Evolutionary conservation across 768 basidiomycete genomes (phyloP).

Genomic region (Boletus rubropictus): DNA sequence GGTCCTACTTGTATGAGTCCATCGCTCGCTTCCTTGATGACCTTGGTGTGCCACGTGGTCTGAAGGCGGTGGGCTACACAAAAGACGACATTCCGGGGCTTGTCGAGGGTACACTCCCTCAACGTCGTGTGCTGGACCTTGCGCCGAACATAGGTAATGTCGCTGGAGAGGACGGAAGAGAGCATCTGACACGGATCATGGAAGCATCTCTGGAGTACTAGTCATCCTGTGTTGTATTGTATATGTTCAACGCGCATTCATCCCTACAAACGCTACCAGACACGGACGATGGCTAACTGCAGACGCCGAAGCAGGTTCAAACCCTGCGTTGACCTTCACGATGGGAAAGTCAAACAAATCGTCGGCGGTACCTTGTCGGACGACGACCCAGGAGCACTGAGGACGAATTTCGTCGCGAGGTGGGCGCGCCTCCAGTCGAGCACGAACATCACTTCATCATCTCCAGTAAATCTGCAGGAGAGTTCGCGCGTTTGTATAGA

Average conservation of each 20-base stretch:
- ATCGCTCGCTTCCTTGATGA: conserved; percentile 85
- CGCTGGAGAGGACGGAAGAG: conserved; percentile 73
- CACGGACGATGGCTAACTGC: conserved; percentile 17
- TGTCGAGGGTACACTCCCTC: conserved; percentile 89
- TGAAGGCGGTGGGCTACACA: conserved; percentile 76
- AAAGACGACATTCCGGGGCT: conserved; percentile 61
- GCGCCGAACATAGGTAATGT: conserved; percentile 87
- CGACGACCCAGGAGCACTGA: conserved; percentile 48
- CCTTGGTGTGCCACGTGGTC: conserved; percentile 78
- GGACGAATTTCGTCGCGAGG: conserved; percentile 92
- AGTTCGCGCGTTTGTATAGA: conserved; percentile 78
- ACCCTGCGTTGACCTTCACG: conserved; percentile 96
- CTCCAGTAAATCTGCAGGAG: conserved; percentile 64
- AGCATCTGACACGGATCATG: conserved; percentile 78
- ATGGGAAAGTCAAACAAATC: conserved; percentile 96
- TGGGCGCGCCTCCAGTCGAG: conserved; percentile 21
- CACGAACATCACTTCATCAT: conserved; percentile 4
- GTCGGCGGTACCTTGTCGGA: conserved; percentile 92
- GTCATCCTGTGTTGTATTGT: conserved; percentile 4
- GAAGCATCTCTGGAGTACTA: conserved; percentile 75
- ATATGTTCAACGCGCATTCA: conserved; percentile 1
- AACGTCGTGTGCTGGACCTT: conserved; percentile 85
- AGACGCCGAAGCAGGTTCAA: conserved; percentile 53
- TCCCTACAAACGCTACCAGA: not conserved
- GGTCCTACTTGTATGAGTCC: conserved; percentile 73